Percentiles rank a stretch among this genome's conserved stretches.
Evolutionary conservation across 2,329 filamentous ascomycete genomes (phyloP).

Genomic region (Pestalotiopsis sp.): DNA sequence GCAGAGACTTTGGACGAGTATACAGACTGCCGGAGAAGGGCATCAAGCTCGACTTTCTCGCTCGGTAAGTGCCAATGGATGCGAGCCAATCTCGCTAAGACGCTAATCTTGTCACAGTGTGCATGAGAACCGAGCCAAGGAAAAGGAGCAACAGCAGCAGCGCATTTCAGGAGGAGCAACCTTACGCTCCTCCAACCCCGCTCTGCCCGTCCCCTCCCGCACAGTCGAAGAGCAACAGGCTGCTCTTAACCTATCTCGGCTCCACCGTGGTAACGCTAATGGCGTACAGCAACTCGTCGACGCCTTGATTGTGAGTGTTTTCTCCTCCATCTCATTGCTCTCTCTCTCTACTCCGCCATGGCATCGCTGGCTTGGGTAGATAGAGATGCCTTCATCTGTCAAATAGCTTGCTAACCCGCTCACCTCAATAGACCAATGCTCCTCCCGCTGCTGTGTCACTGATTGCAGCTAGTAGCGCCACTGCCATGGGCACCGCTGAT

Average conservation of each 20-base stretch:
- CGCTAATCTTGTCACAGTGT: slow-evolving; percentile 29
- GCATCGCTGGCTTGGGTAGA: neutral
- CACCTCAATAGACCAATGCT: slow-evolving; percentile 41
- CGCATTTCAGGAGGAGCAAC: slow-evolving; percentile 12
- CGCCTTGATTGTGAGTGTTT: slow-evolving; percentile 62
- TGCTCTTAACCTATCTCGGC: slow-evolving; percentile 63
- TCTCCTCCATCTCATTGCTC: neutral
- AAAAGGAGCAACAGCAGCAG: neutral
- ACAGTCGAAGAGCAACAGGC: slow-evolving; percentile 67
- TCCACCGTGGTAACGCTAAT: slow-evolving; percentile 51
- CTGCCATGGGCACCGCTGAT: slow-evolving; percentile 42
- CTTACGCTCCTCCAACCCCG: slow-evolving; percentile 20
- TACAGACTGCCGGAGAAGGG: slow-evolving; percentile 67
- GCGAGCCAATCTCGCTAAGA: slow-evolving; percentile 14
- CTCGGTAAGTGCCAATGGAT: slow-evolving; percentile 47
- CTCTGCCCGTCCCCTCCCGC: slow-evolving; percentile 36
- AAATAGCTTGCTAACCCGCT: neutral
- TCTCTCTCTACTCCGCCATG: neutral
- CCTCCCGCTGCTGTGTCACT: slow-evolving; percentile 47
- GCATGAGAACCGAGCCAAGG: slow-evolving; percentile 28
- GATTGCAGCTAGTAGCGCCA: slow-evolving; percentile 50
- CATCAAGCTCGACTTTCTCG: slow-evolving; percentile 74
- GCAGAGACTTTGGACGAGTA: slow-evolving; percentile 64
- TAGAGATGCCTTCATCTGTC: neutral
- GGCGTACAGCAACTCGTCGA: slow-evolving; percentile 58